Evolutionary conservation across 2,329 filamentous ascomycete species (phyloP).

Genomic region (Fusarium floridanum): DNA sequence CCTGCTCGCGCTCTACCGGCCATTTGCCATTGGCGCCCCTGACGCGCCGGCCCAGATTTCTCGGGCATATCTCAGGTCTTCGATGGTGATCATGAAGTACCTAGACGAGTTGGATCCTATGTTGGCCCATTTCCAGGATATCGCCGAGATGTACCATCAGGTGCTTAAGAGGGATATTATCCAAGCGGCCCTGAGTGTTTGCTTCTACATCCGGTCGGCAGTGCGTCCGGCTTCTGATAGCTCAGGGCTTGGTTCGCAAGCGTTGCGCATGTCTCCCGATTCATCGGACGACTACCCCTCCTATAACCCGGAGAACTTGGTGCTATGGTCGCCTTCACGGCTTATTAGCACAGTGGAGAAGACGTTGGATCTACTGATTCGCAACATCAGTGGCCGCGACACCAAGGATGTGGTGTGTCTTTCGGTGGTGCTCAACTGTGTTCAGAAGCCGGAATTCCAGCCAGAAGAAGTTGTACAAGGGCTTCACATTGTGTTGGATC

Average conservation of each 20-base stretch:
- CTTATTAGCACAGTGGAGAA: slow-evolving; percentile 61
- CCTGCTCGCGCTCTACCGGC: slow-evolving; percentile 66
- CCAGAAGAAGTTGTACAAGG: slow-evolving; percentile 57
- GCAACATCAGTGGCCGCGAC: slow-evolving; percentile 62
- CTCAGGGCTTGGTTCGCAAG: slow-evolving; percentile 47
- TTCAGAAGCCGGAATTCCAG: slow-evolving; percentile 57
- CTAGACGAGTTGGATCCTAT: slow-evolving; percentile 66
- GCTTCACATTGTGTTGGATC: slow-evolving; percentile 59
- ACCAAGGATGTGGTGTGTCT: slow-evolving; percentile 64
- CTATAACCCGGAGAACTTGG: slow-evolving; percentile 52
- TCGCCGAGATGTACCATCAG: slow-evolving; percentile 66
- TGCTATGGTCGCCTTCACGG: slow-evolving; percentile 58
- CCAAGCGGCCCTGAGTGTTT: slow-evolving; percentile 67
- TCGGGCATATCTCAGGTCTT: slow-evolving; percentile 65
- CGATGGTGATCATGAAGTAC: slow-evolving; percentile 67
- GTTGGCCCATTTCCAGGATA: slow-evolving; percentile 60
- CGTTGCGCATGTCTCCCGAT: slow-evolving; percentile 52
- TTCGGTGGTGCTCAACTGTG: slow-evolving; percentile 62
- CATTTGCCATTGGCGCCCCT: slow-evolving; percentile 65
- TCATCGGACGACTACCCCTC: slow-evolving; percentile 52
- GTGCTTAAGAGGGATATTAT: slow-evolving; percentile 67
- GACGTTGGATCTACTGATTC: slow-evolving; percentile 60
- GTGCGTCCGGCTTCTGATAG: slow-evolving; percentile 48
- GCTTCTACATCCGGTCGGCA: slow-evolving; percentile 64
- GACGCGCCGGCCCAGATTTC: slow-evolving; percentile 65